A percentile compares a stretch with the other conserved stretches of the same genome.
Evolutionary conservation across 1,284 basidiomycete species (phyloP).

Genomic region (Taiwanofungus camphoratus): DNA sequence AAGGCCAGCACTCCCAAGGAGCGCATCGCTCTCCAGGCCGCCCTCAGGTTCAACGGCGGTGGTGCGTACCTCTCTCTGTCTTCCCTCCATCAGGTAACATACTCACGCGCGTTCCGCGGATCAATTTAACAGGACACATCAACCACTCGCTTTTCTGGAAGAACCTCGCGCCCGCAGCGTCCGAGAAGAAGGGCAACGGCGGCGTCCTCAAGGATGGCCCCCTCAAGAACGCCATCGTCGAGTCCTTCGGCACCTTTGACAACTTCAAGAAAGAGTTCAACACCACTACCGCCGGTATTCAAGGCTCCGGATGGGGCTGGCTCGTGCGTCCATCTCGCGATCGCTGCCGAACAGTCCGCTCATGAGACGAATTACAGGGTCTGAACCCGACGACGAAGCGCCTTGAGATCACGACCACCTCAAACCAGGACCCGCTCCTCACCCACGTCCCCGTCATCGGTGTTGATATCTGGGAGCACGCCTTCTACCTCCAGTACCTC

Average conservation of each 20-base stretch:
- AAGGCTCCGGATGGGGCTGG: conserved; percentile 95
- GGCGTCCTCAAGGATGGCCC: conserved; percentile 68
- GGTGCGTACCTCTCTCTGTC: conserved; percentile 38
- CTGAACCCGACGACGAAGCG: conserved; percentile 55
- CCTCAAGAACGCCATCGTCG: conserved; percentile 77
- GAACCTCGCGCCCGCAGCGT: conserved; percentile 75
- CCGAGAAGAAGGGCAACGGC: conserved; percentile 44
- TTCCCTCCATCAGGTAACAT: background rate
- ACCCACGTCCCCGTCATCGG: conserved; percentile 76
- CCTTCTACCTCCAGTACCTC: conserved; percentile 75
- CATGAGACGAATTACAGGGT: conserved; percentile 38
- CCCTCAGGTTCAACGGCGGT: conserved; percentile 90
- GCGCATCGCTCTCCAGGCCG: conserved; percentile 80
- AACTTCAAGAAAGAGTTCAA: conserved; percentile 77
- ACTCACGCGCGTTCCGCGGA: conserved; percentile 3
- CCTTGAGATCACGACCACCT: conserved; percentile 73
- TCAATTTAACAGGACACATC: conserved; percentile 79
- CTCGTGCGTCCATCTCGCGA: conserved; percentile 49
- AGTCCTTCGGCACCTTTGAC: conserved; percentile 82
- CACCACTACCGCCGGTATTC: conserved; percentile 74
- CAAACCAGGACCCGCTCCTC: conserved; percentile 89
- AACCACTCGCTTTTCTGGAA: conserved; percentile 98
- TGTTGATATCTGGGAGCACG: conserved; percentile 86
- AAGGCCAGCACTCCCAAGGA: conserved; percentile 68
- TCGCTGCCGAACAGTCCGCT: conserved; percentile 2